Evolutionary conservation across 805 yeast species (phyloP), one percentile per base, ranked within the genome.

Genomic region (Blastobotrys mokoenaii): DNA sequence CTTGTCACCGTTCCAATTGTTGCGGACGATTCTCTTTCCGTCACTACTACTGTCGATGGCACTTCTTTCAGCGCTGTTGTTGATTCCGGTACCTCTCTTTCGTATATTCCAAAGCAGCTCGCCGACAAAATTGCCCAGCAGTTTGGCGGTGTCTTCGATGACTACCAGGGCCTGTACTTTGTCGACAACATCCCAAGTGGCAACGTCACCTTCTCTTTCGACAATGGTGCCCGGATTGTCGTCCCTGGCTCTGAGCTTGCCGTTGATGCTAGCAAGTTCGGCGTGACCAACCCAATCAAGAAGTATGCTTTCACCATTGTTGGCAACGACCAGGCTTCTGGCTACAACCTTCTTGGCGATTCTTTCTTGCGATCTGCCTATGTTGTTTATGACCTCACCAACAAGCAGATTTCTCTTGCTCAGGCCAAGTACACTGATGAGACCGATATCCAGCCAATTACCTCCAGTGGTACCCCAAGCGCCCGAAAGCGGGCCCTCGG

Each of bases 311-410:
- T 52, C 17, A 43, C 50, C 11, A 40, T 48, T 36, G 33, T 46
- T 44, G 47, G 49, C n/a, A 51, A 45, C 43, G 32, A 48, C 16
- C 46, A 52, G 27, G 16, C 56, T 25, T 25, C 46, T 2, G 52
- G 52, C 17, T 46, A 42, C 35, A 51, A 50, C 33, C 43, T 52
- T 27, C 44, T 51, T 8, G 55, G 86, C 14, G 84, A 79, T 54
- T 71, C 72, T 41, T 70, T 80, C 54, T 62, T 81, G 48, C 66
- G 80, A 50, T 69, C 74, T 46, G 80, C 81, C 1, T 82, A 80
- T 59, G 70, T 78, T 22, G 85, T 80, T 12, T 80, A 73, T 60
- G 82, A 83, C 60, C 63, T 80, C 43, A 84, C 78, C 29, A 73
- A 73, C 55, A 63, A 62, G 40, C 70, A 75, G 54, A 66, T 82